These are phyloP conservation scores for Senna siamea DNA, from an alignment of 306 rosid species.

Conservation along the genomic window DNA sequence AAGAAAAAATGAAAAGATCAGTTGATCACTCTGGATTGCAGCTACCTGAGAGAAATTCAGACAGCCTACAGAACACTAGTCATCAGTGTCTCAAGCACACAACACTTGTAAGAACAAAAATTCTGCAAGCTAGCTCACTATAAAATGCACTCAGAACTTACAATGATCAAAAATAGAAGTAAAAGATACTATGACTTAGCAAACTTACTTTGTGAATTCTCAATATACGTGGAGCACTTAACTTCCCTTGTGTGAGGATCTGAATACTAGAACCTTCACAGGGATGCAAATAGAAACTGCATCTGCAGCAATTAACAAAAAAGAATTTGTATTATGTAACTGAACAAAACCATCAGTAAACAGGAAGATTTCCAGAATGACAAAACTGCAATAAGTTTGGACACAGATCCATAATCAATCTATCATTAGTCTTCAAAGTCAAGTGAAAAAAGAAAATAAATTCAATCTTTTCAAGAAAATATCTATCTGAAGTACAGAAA, in stretches of 20 bases:
- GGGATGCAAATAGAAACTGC: conserved; percentile 96
- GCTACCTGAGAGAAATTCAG: conserved; percentile 3
- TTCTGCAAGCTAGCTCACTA: not conserved
- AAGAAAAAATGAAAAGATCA: conserved; percentile 25
- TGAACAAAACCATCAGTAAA: not conserved
- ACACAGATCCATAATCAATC: conserved; percentile 29
- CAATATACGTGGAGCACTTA: conserved; percentile 97
- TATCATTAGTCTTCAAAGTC: conserved; percentile 19
- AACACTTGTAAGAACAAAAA: not conserved
- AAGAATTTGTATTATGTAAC: conserved; percentile 16
- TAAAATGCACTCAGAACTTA: not conserved
- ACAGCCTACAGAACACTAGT: not conserved
- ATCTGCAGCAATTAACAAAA: conserved; percentile 55
- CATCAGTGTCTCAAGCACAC: conserved; percentile 12
- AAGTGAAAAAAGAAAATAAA: conserved; percentile 17
- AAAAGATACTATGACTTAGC: conserved; percentile 21
- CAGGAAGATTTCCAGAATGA: not conserved
- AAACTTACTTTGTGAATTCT: conserved; percentile 87
- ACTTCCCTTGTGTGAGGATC: conserved; percentile 94
- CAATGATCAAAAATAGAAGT: not conserved
- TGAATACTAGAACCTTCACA: conserved; percentile 90
- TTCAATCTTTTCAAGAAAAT: conserved; percentile 19
- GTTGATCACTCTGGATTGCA: conserved; percentile 24
- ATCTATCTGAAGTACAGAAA: conserved; percentile 18
- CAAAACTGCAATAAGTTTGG: conserved; percentile 11